Evolutionary conservation across 2,329 filamentous ascomycete species (phyloP), one percentile per base, ranked within the genome.

Genomic region (Rugonectria rugulosa): DNA sequence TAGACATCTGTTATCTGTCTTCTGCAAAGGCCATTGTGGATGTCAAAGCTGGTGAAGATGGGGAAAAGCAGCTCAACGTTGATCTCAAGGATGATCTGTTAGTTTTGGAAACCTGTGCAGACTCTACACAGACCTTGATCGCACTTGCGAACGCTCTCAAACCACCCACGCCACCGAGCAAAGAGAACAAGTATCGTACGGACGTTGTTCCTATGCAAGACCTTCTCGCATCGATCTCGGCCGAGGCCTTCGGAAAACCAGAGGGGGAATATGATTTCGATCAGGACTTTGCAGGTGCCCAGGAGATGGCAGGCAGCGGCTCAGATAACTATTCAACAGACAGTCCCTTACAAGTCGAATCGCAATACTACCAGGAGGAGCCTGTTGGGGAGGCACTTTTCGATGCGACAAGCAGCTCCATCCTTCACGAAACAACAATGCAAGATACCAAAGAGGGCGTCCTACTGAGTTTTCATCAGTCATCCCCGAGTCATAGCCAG

Each of bases 91-190:
- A 97, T 67, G 89, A 96, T 61, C 81, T 99, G 2, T 80, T 99
- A 48, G 88, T 99, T 27, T 77, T 99, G 6, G 95, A 99, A 73
- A 96, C 93, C 1, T 99, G 96, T 68, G 95, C 95, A 24, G 95
- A 99, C 73, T 99, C 95, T 2, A 98, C 92, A 0, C 92, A 97
- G 71, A 99, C 95, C 0, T 81, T 99, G 12, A 88, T 97, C 47
- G 82, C 84, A 2, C 82, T 96, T 36, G 76, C 93, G 14, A 91
- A 90, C 66, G 92, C 89, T 1, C 80, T 99, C 5, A 87, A 88
- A 31, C 95, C 94, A 5, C 94, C 95, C 1, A 88, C 86, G 7
- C 89, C 92, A 1, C 92, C 93, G 1, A 94, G 85, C 67, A 91
- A 89, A 58, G 88, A 90, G 63, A 85, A 88, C 61, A 95, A 95